A percentile compares a stretch with the other conserved stretches of the same genome.
phyloP scores from a whole-genome alignment of 805 yeast genomes.

The Wickerhamomyces mucosus region DNA sequence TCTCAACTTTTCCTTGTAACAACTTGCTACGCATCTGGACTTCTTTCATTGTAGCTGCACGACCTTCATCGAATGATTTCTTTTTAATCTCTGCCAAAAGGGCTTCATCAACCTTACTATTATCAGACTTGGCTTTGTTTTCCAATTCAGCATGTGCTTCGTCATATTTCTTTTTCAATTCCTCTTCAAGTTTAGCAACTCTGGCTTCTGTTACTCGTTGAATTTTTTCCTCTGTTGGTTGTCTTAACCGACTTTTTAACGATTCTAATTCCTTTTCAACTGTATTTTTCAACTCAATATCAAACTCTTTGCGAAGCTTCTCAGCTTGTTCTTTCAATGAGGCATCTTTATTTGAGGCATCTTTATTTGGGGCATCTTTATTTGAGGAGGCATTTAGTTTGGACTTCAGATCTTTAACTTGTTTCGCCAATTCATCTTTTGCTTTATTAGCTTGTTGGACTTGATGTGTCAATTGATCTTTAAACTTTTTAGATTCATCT shows the following conservation, averaged over 20 bases:
- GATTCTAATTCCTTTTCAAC: constrained; percentile 18
- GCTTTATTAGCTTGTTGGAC: constrained; percentile 1
- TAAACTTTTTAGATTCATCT: constrained; percentile 4
- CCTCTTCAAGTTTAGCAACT: constrained; percentile 18
- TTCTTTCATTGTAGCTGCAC: constrained; percentile 21
- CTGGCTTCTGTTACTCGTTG: constrained; percentile 16
- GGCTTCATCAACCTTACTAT: constrained; percentile 21
- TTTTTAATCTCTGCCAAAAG: constrained; percentile 18
- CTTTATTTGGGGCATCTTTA: constrained; percentile 3
- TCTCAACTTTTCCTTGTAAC: constrained; percentile 32
- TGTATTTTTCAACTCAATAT: constrained; percentile 14
- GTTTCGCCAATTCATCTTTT: constrained; percentile 4
- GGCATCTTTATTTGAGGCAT: constrained; percentile 5
- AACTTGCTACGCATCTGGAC: constrained; percentile 29
- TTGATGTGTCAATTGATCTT: neutral
- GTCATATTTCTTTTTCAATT: constrained; percentile 21
- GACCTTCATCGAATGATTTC: constrained; percentile 14
- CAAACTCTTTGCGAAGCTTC: constrained; percentile 18
- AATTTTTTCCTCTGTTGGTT: constrained; percentile 28
- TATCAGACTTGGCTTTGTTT: constrained; percentile 20
- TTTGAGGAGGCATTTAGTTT: constrained; percentile 1
- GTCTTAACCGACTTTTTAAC: constrained; percentile 25
- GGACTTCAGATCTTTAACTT: constrained; percentile 2
- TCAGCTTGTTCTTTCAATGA: constrained; percentile 17
- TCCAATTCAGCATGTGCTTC: constrained; percentile 20